phyloP scores from a whole-genome alignment of 164 flowering plant species.

The Stephania japonica region DNA sequence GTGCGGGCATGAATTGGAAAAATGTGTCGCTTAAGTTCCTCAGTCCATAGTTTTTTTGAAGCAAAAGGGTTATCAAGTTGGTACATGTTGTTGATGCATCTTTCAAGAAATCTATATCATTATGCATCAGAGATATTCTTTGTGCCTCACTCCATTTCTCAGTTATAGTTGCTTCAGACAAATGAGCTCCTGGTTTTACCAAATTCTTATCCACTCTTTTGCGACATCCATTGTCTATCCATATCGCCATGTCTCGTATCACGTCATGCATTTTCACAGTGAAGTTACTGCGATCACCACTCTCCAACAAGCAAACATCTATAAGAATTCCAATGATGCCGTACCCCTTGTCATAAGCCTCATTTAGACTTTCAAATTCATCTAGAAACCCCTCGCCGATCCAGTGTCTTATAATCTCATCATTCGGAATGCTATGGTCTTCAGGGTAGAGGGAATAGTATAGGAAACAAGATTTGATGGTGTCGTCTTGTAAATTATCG shows the following conservation, averaged over 20 bases:
- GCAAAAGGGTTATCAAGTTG: slow-evolving; percentile 15
- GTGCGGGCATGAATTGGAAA: slow-evolving; percentile 10
- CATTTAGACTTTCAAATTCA: neutral
- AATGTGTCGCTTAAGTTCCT: neutral
- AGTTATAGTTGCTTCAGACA: neutral
- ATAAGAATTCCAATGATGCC: neutral
- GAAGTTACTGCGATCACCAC: neutral
- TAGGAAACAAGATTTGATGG: slow-evolving; percentile 1
- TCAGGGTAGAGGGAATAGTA: neutral
- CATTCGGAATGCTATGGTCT: neutral
- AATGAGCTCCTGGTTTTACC: neutral
- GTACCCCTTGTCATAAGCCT: neutral
- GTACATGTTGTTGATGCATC: neutral
- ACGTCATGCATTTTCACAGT: neutral
- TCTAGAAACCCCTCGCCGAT: neutral
- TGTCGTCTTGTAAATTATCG: neutral
- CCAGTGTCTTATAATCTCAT: neutral
- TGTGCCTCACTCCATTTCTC: neutral
- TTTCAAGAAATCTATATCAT: too few relatives aligned
- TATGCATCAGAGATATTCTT: neutral
- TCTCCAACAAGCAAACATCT: neutral
- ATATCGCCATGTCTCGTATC: neutral
- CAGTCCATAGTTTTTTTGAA: neutral
- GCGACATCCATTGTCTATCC: neutral
- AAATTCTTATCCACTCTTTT: neutral